Base-by-base conservation (phyloP, 2,329 filamentous ascomycete genomes). In the Paecilomyces formosus region DNA sequence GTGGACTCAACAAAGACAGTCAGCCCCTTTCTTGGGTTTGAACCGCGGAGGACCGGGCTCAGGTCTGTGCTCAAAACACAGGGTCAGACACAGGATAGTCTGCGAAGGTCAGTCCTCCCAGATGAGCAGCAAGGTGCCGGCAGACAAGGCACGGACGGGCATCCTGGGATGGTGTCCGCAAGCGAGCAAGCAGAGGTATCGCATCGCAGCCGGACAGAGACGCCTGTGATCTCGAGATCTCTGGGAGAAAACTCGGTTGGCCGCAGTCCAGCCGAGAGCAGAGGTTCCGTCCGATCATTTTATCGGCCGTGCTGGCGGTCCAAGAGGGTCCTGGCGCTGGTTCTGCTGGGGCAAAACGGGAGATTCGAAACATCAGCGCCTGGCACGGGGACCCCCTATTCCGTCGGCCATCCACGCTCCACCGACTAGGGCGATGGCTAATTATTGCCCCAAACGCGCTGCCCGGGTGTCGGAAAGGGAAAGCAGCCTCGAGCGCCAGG, bases 291-390 rank as follows among this genome's bases (percentile, higher is more conserved):
- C 24, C 24, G 24, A 26, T 53, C 5, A 30, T 53, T 30, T 26
- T 22, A 30, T 26, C 51, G 51, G 22, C 28, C 28, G 28, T 53
- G 22, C 11, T 26, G 51, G 45, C n/a, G 8, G 45, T 7, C 22
- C n/a, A 18, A 51, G 22, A 24, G 22, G 51, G 28, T 53, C 22
- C 22, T 30, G 51, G 22, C 51, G 51, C 51, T 30, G 22, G 22
- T 53, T n/a, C 13, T 28, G n/a, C 22, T 30, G 51, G 51, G 28
- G 28, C 51, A 26, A 54, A 54, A 30, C 18, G 26, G 53, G 28
- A 28, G 28, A 54, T 54, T 54, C 53, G 53, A 54, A 54, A 54
- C 53, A 31, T 54, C 53, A 33, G 53, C 53, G 53, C 53, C 53
- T 54, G 28, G 53, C 53, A 28, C 53, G 31, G 26, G 22, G 53